Percentiles rank a stretch among this genome's conserved stretches.
phyloP scores from a whole-genome alignment of 2,329 filamentous ascomycete species.

The Uncinocarpus reesii region DNA sequence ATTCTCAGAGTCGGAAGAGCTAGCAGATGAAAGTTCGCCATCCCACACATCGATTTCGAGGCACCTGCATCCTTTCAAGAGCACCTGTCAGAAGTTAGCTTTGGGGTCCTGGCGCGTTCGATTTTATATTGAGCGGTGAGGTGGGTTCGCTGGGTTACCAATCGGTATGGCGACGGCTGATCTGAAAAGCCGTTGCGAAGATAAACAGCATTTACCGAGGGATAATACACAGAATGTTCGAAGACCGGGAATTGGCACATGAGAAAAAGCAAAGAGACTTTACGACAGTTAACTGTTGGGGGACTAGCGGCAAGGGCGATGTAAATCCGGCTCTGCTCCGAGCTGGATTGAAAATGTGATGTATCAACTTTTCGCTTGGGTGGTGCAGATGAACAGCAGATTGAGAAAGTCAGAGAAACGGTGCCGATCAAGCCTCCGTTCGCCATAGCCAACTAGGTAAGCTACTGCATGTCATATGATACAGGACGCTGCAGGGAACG shows the following conservation, averaged over 20 bases:
- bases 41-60: conserved; percentile 96
- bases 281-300: background rate
- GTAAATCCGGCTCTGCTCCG: conserved; percentile 10
- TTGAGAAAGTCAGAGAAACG: background rate
- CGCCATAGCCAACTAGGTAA: background rate
- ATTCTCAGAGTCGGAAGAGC: conserved; percentile 29
- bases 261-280: background rate
- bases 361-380: background rate
- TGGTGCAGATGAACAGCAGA: background rate
- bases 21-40: conserved; percentile 44
- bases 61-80: conserved; percentile 70
- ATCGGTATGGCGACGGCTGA: background rate
- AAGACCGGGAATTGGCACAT: background rate
- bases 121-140: background rate
- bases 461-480: conserved; percentile 6
- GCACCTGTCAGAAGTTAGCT: conserved; percentile 43
- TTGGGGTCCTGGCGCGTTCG: background rate
- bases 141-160: background rate
- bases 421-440: conserved; percentile 5
- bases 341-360: conserved; percentile 7
- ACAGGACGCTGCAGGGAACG: conserved; percentile 5
- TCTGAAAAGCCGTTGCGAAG: background rate
- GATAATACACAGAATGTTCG: conserved; percentile 4
- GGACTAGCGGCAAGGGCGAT: no score
- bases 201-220: conserved; percentile 4